Evolutionary conservation across 2,329 filamentous ascomycete species (phyloP), one percentile per base, ranked within the genome.

Genomic region (Cordyceps cateniannulata): DNA sequence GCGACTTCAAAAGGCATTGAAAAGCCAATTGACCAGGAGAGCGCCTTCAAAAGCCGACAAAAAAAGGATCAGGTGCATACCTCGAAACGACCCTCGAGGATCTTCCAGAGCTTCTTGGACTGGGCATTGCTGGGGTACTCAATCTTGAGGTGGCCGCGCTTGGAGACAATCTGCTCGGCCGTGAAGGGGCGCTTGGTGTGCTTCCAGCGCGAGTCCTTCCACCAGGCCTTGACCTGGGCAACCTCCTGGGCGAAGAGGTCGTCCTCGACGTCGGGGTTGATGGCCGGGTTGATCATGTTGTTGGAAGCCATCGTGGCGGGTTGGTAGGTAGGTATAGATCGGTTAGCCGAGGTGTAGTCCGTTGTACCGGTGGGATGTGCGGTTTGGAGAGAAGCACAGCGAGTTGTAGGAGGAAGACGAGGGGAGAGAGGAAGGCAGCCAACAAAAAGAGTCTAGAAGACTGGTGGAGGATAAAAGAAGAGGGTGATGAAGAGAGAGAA

Each of bases 131-230:
- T 95, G 22, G 95, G 88, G 73, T 98, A 98, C 65, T 96, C 84
- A 68, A 98, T 89, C 77, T 89, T 91, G 69, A 99, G 79, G 70
- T 89, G 93, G 62, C 95, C 95, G 71, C 95, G 84, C 85, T 99
- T 99, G 57, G 90, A 88, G 65, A 96, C 95, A 71, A 99, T 98
- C 78, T 96, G 90, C 81, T 98, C 95, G 35, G 95, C 92, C 4
- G 93, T 96, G 75, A 95, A 99, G 25, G 95, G 88, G 62, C 95
- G 85, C 79, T 90, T 93, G 69, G 95, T 99, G 76, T 91, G 85
- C 73, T 90, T 85, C 95, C 95, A 99, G 81, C 95, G 85, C 61
- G 91, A 85, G 69, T 96, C 90, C 58, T 81, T 83, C 95, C 95
- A 99, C 95, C 95, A 99, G 75, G 89, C 79, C 84, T 97, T 91